Evolutionary conservation across 768 basidiomycete species (phyloP).

Genomic region (Mycena polygramma): DNA sequence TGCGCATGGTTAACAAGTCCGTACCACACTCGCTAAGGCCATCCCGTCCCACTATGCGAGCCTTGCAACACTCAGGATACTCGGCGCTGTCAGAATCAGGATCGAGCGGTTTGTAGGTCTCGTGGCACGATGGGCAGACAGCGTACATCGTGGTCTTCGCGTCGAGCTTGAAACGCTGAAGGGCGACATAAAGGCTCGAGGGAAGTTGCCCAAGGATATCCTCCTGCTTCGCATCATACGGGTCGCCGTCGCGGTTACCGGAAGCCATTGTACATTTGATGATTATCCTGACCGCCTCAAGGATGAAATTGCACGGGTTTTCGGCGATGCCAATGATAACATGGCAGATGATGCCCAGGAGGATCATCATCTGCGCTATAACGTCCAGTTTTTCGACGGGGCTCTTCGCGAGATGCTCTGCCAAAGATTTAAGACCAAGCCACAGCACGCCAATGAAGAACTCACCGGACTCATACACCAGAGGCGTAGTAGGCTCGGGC

Average conservation of each 20-base stretch:
- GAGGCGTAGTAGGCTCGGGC: too few relatives aligned
- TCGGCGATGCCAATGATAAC: slow-evolving; percentile 20
- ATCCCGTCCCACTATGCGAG: neutral
- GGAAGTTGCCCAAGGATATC: slow-evolving; percentile 26
- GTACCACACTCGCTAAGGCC: slow-evolving; percentile 6
- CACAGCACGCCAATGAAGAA: too few relatives aligned
- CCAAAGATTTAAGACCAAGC: too few relatives aligned
- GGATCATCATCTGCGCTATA: slow-evolving; percentile 20
- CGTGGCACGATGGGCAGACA: slow-evolving; percentile 32
- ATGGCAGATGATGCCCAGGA: slow-evolving; percentile 27
- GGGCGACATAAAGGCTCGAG: slow-evolving; percentile 13
- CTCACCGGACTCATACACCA: too few relatives aligned
- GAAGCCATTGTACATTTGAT: slow-evolving; percentile 21
- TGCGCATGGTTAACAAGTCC: neutral
- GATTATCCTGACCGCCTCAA: slow-evolving; percentile 3
- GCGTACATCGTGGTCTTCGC: slow-evolving; percentile 26
- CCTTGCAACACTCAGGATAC: neutral
- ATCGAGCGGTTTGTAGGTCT: slow-evolving; percentile 16
- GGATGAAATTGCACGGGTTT: slow-evolving; percentile 9
- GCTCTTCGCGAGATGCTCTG: too few relatives aligned
- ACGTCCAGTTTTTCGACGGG: slow-evolving; percentile 8
- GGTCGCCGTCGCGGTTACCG: neutral
- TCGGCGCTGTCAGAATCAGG: neutral
- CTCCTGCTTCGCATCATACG: slow-evolving; percentile 21
- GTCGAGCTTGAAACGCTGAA: slow-evolving; percentile 24